Evolutionary conservation across 208 protist genomes (phyloP), one percentile per base, ranked within the genome.

Genomic region (Leishmania gerbilli): DNA sequence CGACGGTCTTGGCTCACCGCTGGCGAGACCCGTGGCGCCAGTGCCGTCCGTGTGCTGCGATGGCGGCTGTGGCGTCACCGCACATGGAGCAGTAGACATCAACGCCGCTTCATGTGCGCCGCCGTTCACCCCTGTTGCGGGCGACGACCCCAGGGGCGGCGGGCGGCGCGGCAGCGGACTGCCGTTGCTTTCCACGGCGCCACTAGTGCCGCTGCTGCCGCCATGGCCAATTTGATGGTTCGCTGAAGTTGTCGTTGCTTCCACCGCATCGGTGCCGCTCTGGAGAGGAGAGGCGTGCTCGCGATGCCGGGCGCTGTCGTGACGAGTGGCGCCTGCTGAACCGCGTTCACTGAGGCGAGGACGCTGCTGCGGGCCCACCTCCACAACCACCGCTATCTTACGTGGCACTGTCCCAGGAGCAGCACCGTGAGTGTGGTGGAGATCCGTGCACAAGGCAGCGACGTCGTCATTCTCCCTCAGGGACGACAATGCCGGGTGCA

Each of bases 141-240:
- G 40, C 27, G 71, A 34, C 27, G 49, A 47, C n/a, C 49, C 31
- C n/a, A 19, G 71, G 45, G 31, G n/a, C 49, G 31, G 71, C 34
- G 71, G 71, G 19, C 51, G 45, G 31, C 71, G 71, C 71, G 71
- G 49, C 31, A 76, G 49, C 17, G 71, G 71, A 42, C 71, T 76
- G 47, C 58, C n/a, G 7, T 27, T 27, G 3, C 71, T 40, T 60
- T 24, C 31, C 19, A 1, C 49, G 13, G 6, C 11, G 15, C 27
- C 71, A 51, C 68, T 31, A n/a, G 42, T 71, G 65, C 3, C 17
- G 42, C 68, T 53, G 9, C 68, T 72, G 68, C 42, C 40, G 34
- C 42, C 68, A 7, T 72, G 68, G 68, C 4, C 34, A 7, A 49
- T 42, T 53, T 2, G 24, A 11, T 13, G 11, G 42, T 53, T 47